phyloP scores from a whole-genome alignment of 305 asterid genomes.

The Striga hermonthica region DNA sequence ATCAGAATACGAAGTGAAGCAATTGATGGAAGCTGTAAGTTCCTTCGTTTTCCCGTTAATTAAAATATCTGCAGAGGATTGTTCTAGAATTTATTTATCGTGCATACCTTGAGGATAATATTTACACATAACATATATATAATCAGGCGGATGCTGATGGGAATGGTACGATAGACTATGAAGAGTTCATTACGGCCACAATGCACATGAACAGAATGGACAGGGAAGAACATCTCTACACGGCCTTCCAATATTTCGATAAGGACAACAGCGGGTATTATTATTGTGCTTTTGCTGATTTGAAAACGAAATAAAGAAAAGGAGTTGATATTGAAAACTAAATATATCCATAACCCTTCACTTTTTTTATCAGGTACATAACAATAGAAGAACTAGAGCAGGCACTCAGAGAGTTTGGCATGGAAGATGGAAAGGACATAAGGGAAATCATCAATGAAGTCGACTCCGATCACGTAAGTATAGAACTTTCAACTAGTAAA shows the following conservation, averaged over 20 bases:
- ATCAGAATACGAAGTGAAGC: slow-evolving; percentile 51
- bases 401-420: slow-evolving; percentile 89
- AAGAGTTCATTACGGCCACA: slow-evolving; percentile 97
- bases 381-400: slow-evolving; percentile 93
- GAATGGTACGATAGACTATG: slow-evolving; percentile 91
- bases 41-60: background rate
- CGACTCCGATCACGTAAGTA: slow-evolving; percentile 77
- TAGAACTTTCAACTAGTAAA: background rate
- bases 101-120: too few species aligned
- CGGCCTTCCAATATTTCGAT: slow-evolving; percentile 95
- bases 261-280: slow-evolving; percentile 90
- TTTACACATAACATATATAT: background rate
- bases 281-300: background rate
- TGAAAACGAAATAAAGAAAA: background rate
- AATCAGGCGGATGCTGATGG: slow-evolving; percentile 96
- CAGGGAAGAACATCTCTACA: slow-evolving; percentile 97
- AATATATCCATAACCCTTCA: background rate
- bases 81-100: background rate
- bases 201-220: slow-evolving; percentile 97
- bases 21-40: slow-evolving; percentile 68
- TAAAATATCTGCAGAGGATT: background rate
- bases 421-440: slow-evolving; percentile 73
- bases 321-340: background rate
- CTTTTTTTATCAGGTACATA: slow-evolving; percentile 52
- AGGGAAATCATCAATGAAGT: slow-evolving; percentile 83